These are phyloP conservation scores for Berkeleyomyces basicola DNA, from an alignment of 2,329 filamentous ascomycete species.

Conservation along the genomic window DNA sequence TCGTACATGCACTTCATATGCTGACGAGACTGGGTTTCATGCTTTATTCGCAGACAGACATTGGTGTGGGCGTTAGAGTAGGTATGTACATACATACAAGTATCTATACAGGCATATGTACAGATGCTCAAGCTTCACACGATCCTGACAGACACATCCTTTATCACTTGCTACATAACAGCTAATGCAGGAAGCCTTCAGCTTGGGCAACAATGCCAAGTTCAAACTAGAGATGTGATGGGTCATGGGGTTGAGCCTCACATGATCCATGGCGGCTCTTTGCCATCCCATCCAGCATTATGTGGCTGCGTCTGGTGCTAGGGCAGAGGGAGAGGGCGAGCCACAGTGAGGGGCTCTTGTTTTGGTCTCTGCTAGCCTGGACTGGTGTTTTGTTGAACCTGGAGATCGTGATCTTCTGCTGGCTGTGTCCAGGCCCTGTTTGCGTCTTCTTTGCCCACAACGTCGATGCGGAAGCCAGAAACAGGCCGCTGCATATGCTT, in stretches of 20 bases:
- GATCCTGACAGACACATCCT: background rate
- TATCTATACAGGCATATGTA: too few relatives aligned
- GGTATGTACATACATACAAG: background rate
- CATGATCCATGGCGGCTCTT: background rate
- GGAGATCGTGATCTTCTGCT: too few relatives aligned
- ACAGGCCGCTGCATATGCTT: background rate
- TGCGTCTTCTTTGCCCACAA: too few relatives aligned
- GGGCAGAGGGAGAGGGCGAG: background rate
- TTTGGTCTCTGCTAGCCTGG: too few relatives aligned
- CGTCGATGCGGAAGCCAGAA: too few relatives aligned
- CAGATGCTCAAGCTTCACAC: too few relatives aligned
- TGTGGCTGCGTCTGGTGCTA: background rate
- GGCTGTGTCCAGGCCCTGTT: too few relatives aligned
- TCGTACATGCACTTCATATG: background rate
- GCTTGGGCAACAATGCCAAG: constrained; percentile 3
- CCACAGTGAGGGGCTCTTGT: background rate
- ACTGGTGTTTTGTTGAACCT: too few relatives aligned
- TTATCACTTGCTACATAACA: background rate
- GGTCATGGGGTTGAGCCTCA: background rate
- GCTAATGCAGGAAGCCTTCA: background rate
- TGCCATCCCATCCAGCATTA: too few relatives aligned
- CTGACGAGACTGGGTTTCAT: background rate
- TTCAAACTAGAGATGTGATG: background rate
- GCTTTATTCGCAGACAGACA: background rate
- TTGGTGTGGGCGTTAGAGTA: background rate